phyloP scores from a whole-genome alignment of 495 filamentous ascomycete genomes.

The Neurospora sp. region DNA sequence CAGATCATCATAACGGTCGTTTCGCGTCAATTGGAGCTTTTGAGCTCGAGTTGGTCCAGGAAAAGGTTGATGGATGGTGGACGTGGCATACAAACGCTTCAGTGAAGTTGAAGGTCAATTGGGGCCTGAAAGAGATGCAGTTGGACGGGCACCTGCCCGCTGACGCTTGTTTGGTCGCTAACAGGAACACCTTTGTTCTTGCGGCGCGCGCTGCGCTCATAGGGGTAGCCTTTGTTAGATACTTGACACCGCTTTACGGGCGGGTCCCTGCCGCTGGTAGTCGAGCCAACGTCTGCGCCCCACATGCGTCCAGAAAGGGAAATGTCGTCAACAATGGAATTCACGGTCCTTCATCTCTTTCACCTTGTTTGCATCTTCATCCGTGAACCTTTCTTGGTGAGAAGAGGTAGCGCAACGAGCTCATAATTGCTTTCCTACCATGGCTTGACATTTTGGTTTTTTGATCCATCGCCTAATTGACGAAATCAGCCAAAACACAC shows the following conservation, averaged over 20 bases:
- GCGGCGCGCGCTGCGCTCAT: no score
- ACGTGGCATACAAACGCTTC: not conserved
- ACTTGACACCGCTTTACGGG: not conserved
- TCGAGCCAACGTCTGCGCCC: not conserved
- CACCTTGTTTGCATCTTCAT: not conserved
- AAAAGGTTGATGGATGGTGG: not conserved
- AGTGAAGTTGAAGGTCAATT: not conserved
- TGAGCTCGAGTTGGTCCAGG: not conserved
- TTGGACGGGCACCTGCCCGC: not conserved
- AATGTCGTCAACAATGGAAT: conserved; percentile 25
- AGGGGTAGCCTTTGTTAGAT: no score
- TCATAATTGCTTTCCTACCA: not conserved
- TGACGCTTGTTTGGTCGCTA: not conserved
- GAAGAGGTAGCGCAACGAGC: not conserved
- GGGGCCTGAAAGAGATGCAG: not conserved
- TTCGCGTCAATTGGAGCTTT: not conserved
- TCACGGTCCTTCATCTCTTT: not conserved
- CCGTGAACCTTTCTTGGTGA: not conserved
- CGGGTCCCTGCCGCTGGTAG: not conserved
- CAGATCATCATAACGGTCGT: not conserved
- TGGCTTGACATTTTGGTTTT: not conserved
- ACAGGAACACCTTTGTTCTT: not conserved
- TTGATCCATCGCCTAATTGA: no score
- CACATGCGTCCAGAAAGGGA: conserved; percentile 10
- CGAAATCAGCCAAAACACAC: not conserved